Base-by-base conservation (phyloP, 2,329 filamentous ascomycete species). In the Fusarium odoratissimum region DNA sequence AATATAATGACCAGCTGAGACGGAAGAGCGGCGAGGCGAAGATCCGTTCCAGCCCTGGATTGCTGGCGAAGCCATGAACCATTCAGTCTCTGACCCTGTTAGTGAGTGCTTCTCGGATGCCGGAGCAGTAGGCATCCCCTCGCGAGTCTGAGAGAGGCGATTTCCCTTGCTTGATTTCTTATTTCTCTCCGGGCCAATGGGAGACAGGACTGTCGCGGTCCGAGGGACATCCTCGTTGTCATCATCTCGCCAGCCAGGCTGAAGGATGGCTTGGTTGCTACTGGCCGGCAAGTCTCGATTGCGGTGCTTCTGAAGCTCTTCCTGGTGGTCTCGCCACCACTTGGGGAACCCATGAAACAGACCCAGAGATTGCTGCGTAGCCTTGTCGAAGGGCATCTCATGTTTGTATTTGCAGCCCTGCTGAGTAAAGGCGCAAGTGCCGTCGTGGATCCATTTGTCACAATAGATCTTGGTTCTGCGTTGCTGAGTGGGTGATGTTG, bases 371-470 rank as follows among this genome's bases (percentile, higher is more conserved):
- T 88, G 83, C 75, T 97, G 89, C 2, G 90, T 93, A 1, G 85
- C 83, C 56, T 86, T 85, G 72, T 95, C 90, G 31, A 84, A 81
- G 0, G 95, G 95, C 92, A 97, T 97, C 80, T 96, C 93, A 80
- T 97, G 95, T 83, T 95, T 95, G 85, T 91, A 97, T 73, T 91
- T 90, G 84, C 95, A 97, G 0, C 95, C 95, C 78, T 95, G 91
- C 80, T 97, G 93, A 7, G 89, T 91, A 80, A 94, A 98, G 69
- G 92, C 92, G 80, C 95, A 98, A 46, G 93, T 90, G 25, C 94
- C 95, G 65, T 93, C 91, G 75, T 93, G 91, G 60, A 97, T 91
- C 95, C 95, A 98, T 81, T 95, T 94, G 65, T 94, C 93, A 82
- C 95, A 97, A 81, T 92, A 97, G 30, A 92, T 84, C 80, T 97